Conservation (phyloP, 73 alveolate species). For the Tetrahymena thermophila region DNA sequence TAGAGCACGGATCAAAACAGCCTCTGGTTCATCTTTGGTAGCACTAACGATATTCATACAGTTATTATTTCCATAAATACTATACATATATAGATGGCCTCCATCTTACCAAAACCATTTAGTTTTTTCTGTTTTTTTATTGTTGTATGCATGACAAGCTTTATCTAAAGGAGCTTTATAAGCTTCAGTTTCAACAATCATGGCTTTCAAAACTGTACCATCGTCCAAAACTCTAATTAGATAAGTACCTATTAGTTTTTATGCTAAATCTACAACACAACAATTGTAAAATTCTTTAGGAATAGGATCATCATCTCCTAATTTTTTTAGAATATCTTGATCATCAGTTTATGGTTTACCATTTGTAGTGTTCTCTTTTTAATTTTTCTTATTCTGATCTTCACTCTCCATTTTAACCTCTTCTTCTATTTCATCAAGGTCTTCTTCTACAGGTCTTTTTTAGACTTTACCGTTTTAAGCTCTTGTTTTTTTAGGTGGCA, state of each 20-base stretch:
- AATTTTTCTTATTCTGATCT: neutral
- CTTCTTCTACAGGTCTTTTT: neutral
- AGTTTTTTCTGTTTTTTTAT: conserved; percentile 34
- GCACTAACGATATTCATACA: conserved; percentile 19
- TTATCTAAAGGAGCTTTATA: conserved; percentile 42
- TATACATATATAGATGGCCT: conserved; percentile 24
- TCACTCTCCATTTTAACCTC: neutral
- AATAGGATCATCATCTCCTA: neutral
- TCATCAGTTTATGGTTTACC: neutral
- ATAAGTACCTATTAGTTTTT: neutral
- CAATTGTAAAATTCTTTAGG: neutral
- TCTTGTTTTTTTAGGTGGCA: neutral
- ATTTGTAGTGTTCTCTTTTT: neutral
- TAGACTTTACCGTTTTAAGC: neutral
- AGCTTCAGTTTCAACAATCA: conserved; percentile 34
- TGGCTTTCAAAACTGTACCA: neutral
- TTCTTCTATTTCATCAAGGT: neutral
- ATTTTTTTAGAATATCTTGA: neutral
- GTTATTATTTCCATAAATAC: conserved; percentile 32
- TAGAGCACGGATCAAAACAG: conserved; percentile 25
- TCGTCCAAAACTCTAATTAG: neutral
- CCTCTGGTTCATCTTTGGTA: conserved; percentile 39
- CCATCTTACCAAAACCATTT: conserved; percentile 44
- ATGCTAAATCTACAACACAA: neutral
- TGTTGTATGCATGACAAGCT: conserved; percentile 40